Percentiles rank a stretch among this genome's conserved stretches.
Evolutionary conservation across 352 stramenopile genomes (phyloP).

Genomic region (Globisporangium splendens): DNA sequence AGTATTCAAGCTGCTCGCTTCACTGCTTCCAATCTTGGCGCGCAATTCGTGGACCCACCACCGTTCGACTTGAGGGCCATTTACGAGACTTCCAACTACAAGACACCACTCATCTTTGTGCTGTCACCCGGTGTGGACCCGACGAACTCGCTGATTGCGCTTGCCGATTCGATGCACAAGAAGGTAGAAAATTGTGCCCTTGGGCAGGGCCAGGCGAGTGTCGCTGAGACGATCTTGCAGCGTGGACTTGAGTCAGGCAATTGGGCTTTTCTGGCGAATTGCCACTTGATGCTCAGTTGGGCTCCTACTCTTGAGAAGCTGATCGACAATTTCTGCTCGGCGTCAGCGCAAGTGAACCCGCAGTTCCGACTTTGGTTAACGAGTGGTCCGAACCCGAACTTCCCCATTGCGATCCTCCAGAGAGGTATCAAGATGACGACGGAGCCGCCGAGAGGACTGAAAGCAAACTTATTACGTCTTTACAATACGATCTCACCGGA

Average conservation of each 20-base stretch:
- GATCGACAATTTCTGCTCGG: constrained; percentile 84
- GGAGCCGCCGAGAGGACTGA: constrained; percentile 90
- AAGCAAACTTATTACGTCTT: constrained; percentile 91
- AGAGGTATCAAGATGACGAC: constrained; percentile 96
- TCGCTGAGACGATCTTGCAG: constrained; percentile 88
- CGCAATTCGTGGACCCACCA: constrained; percentile 92
- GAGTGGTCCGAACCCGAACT: constrained; percentile 91
- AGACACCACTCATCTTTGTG: constrained; percentile 94
- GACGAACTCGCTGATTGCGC: constrained; percentile 88
- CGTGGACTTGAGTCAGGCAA: constrained; percentile 82
- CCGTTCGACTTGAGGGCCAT: constrained; percentile 91
- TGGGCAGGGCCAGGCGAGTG: constrained; percentile 91
- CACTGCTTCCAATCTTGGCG: constrained; percentile 88
- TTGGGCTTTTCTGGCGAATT: constrained; percentile 96
- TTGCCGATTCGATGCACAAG: constrained; percentile 78
- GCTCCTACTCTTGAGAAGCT: constrained; percentile 93
- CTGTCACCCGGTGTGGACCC: constrained; percentile 94
- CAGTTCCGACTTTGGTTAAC: constrained; percentile 94
- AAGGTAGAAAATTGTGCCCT: constrained; percentile 91
- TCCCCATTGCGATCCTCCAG: constrained; percentile 95
- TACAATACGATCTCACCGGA: constrained; percentile 93
- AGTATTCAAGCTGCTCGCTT: constrained; percentile 91
- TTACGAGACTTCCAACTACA: constrained; percentile 84
- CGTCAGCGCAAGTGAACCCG: constrained; percentile 61
- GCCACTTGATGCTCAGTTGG: constrained; percentile 95